phyloP scores from a whole-genome alignment of 2,329 filamentous ascomycete genomes.

The Botrytis cinerea region DNA sequence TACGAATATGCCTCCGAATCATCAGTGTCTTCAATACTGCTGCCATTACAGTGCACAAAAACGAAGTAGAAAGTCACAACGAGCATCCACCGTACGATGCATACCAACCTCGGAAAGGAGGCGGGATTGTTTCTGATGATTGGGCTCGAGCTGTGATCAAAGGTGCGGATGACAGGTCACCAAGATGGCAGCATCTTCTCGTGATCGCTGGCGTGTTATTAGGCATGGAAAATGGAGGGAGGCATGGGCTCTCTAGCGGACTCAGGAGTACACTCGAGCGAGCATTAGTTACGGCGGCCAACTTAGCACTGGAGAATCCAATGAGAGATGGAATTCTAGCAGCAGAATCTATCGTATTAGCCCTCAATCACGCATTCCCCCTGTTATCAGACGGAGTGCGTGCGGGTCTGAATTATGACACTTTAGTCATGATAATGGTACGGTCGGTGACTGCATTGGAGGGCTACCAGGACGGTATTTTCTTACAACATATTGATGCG shows the following conservation, averaged over 20 bases:
- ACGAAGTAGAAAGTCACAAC: slow-evolving; percentile 40
- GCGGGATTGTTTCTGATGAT: slow-evolving; percentile 51
- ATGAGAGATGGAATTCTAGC: slow-evolving; percentile 52
- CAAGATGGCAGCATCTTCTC: slow-evolving; percentile 68
- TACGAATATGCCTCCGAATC: slow-evolving; percentile 53
- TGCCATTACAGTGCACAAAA: slow-evolving; percentile 40
- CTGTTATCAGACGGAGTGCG: slow-evolving; percentile 56
- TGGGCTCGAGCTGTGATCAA: slow-evolving; percentile 46
- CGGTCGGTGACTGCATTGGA: slow-evolving; percentile 59
- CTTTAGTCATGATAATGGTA: slow-evolving; percentile 59
- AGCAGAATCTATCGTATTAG: slow-evolving; percentile 55
- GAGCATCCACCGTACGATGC: slow-evolving; percentile 40
- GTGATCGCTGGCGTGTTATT: slow-evolving; percentile 62
- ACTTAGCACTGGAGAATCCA: slow-evolving; percentile 59
- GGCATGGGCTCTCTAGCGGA: slow-evolving; percentile 54
- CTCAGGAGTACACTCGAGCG: slow-evolving; percentile 59
- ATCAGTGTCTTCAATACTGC: slow-evolving; percentile 60
- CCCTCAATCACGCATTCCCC: slow-evolving; percentile 65
- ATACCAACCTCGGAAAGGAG: slow-evolving; percentile 45
- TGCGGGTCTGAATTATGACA: slow-evolving; percentile 57
- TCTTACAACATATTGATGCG: slow-evolving; percentile 61
- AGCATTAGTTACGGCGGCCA: slow-evolving; percentile 61
- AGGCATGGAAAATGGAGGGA: slow-evolving; percentile 59
- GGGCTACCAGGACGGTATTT: slow-evolving; percentile 65
- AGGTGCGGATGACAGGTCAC: slow-evolving; percentile 55